phyloP scores from a whole-genome alignment of 176 grass and related monocot genomes.

The Triticum urartu region DNA sequence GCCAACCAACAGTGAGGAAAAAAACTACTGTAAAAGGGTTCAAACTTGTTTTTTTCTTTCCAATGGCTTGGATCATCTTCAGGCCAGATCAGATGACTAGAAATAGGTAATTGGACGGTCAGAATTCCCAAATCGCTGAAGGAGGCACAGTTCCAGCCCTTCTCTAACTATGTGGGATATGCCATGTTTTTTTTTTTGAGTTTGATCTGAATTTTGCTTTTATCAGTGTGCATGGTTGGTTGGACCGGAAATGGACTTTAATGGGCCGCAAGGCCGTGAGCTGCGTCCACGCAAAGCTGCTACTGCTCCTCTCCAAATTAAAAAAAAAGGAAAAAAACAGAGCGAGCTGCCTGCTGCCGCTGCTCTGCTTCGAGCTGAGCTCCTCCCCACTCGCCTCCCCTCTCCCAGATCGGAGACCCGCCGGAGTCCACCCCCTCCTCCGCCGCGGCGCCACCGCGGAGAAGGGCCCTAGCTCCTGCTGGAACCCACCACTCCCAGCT shows the following conservation, averaged over 20 bases:
- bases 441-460: neutral
- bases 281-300: too few relatives aligned
- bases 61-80: too few relatives aligned
- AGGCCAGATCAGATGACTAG: too few relatives aligned
- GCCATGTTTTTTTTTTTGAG: too few relatives aligned
- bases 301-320: neutral
- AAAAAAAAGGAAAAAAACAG: neutral
- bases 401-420: neutral
- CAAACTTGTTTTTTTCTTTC: too few relatives aligned
- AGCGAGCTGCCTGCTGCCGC: neutral
- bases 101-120: too few relatives aligned
- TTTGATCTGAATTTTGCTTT: too few relatives aligned
- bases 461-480: neutral
- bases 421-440: neutral
- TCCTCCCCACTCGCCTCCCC: neutral
- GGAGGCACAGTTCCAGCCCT: too few relatives aligned
- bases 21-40: too few relatives aligned
- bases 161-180: too few relatives aligned
- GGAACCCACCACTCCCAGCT: neutral
- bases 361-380: neutral
- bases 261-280: neutral
- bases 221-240: neutral
- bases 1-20: too few relatives aligned
- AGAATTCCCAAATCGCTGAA: too few relatives aligned
- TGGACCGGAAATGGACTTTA: neutral